Evolutionary conservation across 2,329 filamentous ascomycete genomes (phyloP).

Genomic region (Cryphonectria parasitica): DNA sequence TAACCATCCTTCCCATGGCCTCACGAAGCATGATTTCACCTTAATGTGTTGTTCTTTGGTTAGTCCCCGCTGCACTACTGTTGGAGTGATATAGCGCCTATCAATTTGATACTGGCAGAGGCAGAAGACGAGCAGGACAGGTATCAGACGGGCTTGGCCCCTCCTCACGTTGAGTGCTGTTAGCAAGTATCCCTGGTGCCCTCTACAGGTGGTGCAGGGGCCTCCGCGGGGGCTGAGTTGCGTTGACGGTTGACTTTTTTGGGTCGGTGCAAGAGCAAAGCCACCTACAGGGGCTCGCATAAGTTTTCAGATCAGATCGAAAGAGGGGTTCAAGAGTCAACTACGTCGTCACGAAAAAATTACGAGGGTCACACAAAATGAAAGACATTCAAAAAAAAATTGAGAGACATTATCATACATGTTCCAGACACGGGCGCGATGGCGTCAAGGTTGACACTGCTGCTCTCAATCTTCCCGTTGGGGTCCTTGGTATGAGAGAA

Average conservation of each 20-base stretch:
- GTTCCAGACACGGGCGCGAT: not conserved
- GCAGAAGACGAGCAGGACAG: not conserved
- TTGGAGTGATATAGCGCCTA: not conserved
- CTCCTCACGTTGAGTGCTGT: conserved; percentile 1
- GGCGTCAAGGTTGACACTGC: not conserved
- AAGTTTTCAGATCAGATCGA: conserved; percentile 9
- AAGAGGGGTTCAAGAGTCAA: not conserved
- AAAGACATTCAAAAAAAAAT: not conserved
- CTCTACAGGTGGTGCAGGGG: not conserved
- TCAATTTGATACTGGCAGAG: not conserved
- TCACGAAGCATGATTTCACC: not conserved
- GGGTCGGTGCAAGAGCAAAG: not conserved
- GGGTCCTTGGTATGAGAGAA: not conserved
- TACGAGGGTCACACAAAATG: not conserved
- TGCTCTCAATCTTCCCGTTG: not conserved
- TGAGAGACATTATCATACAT: not conserved
- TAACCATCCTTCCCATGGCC: not conserved
- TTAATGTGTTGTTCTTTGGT: not conserved
- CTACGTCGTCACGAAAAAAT: not conserved
- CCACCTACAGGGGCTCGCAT: conserved; percentile 11
- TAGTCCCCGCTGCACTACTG: not conserved
- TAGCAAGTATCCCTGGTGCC: not conserved
- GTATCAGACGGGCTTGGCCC: not conserved
- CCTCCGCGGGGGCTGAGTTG: conserved; percentile 7
- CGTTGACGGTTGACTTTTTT: not conserved